Evolutionary conservation across 2,329 filamentous ascomycete genomes (phyloP).

Genomic region (Botrytis medusae): DNA sequence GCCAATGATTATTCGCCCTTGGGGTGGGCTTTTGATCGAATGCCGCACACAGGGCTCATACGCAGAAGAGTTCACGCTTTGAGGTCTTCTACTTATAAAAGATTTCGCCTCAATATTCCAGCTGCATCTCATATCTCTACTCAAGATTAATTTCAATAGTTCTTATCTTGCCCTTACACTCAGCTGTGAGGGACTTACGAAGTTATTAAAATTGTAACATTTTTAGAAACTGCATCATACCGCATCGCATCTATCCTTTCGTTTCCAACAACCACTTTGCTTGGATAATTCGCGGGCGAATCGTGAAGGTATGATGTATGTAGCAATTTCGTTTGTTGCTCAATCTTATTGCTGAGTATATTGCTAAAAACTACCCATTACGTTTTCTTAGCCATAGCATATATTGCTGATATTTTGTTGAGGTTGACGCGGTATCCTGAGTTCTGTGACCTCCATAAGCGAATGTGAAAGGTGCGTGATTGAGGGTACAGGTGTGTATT

Average conservation of each 20-base stretch:
- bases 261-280: neutral
- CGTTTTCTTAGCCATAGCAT: neutral
- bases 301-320: neutral
- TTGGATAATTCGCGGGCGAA: neutral
- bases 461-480: neutral
- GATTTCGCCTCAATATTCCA: neutral
- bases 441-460: neutral
- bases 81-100: neutral
- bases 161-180: neutral
- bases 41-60: neutral
- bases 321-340: neutral
- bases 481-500: neutral
- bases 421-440: neutral
- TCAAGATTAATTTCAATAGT: neutral
- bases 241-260: neutral
- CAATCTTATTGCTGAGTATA: neutral
- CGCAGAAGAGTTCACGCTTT: neutral
- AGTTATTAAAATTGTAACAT: neutral
- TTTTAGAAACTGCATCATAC: neutral
- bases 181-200: too few relatives aligned
- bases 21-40: neutral
- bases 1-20: neutral
- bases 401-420: neutral
- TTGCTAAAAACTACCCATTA: neutral
- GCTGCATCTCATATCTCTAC: neutral